Evolutionary conservation across 192 early-diverging fungal genomes (phyloP).

Genomic region (Bifiguratus adelaidae): DNA sequence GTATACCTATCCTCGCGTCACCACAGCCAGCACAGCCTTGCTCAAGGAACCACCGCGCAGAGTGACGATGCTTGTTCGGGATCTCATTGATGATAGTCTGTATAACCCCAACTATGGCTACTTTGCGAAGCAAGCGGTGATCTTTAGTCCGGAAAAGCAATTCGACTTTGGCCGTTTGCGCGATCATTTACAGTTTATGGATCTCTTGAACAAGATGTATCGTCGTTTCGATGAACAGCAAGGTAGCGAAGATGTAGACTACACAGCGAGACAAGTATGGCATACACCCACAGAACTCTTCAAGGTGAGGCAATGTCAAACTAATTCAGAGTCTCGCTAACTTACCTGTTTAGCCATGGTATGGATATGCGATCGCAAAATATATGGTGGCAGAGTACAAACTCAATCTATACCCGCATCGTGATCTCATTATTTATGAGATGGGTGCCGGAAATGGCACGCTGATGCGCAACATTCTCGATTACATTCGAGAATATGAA

Average conservation of each 20-base stretch:
- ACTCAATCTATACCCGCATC: constrained; percentile 37
- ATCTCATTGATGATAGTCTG: constrained; percentile 91
- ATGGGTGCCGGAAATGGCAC: constrained; percentile 97
- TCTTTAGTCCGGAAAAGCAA: constrained; percentile 54
- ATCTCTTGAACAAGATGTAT: constrained; percentile 64
- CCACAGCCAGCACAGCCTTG: constrained; percentile 29
- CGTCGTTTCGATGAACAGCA: constrained; percentile 69
- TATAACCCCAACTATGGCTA: constrained; percentile 97
- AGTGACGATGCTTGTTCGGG: constrained; percentile 64
- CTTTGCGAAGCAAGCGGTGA: constrained; percentile 89
- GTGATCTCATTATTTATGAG: constrained; percentile 84
- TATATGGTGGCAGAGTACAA: constrained; percentile 78
- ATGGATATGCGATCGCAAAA: constrained; percentile 84
- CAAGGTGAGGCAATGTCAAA: constrained; percentile 34
- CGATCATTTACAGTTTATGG: constrained; percentile 66
- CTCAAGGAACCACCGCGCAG: constrained; percentile 32
- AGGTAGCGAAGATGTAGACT: constrained; percentile 57
- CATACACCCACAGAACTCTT: constrained; percentile 97
- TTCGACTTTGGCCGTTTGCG: constrained; percentile 54
- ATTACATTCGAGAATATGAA: constrained; percentile 67
- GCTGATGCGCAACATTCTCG: constrained; percentile 86
- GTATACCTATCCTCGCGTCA: constrained; percentile 33
- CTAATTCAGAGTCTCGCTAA: neutral
- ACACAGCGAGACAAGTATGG: constrained; percentile 85
- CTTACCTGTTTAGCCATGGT: constrained; percentile 57